Conservation (phyloP, 768 basidiomycete species). For the Phallus indusiatus region DNA sequence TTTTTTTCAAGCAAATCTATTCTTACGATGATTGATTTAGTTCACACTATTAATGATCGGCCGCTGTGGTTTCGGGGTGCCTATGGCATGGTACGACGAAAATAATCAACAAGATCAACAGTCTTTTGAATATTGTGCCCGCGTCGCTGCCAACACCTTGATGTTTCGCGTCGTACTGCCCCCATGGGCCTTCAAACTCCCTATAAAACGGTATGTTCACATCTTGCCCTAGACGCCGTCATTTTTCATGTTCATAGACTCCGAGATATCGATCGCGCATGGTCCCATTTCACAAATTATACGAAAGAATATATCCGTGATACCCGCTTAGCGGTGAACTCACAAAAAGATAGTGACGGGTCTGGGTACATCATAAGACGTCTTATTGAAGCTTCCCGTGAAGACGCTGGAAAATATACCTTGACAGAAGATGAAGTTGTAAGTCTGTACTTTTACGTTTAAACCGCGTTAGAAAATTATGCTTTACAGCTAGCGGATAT, state of each 20-base stretch:
- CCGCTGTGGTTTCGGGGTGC: slow-evolving; percentile 7
- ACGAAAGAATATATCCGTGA: slow-evolving; percentile 6
- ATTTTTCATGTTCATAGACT: slow-evolving; percentile 1
- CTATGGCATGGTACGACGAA: slow-evolving; percentile 5
- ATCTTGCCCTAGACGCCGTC: not conserved
- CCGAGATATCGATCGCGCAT: slow-evolving; percentile 1
- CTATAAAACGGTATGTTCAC: not conserved
- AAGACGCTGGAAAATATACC: slow-evolving; percentile 3
- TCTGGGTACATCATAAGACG: slow-evolving; percentile 9
- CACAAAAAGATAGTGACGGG: not conserved
- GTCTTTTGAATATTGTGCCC: not conserved
- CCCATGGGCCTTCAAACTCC: slow-evolving; percentile 6
- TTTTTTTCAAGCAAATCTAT: too few species aligned
- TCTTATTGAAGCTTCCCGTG: slow-evolving; percentile 3
- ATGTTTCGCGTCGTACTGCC: not conserved
- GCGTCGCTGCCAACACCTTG: not conserved
- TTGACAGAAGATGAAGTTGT: slow-evolving; percentile 11
- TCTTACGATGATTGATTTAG: too few species aligned
- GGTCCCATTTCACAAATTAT: slow-evolving; percentile 2
- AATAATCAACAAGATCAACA: not conserved
- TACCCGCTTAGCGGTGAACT: not conserved
- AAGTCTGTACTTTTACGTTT: not conserved
- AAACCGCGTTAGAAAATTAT: not conserved
- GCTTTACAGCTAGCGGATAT: slow-evolving; percentile 8
- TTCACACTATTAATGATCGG: not conserved